A percentile compares a stretch with the other conserved stretches of the same genome.
These are phyloP conservation scores for Metschnikowia drakensbergensis DNA, from an alignment of 805 yeast species.

Conservation along the genomic window DNA sequence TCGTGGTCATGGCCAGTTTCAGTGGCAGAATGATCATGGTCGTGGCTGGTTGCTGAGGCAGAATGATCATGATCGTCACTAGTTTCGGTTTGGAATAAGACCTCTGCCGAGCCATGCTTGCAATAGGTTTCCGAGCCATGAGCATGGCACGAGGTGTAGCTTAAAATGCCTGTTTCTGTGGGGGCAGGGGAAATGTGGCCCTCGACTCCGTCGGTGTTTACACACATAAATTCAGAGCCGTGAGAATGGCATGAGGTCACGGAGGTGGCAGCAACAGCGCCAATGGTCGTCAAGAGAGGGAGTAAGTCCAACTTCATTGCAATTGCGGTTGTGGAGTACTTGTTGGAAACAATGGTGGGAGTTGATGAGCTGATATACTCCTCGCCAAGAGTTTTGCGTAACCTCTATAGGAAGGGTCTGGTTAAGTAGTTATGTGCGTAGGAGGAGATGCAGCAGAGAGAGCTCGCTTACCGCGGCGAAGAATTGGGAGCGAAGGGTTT, in stretches of 20 bases:
- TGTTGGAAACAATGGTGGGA: too few relatives aligned
- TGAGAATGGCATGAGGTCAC: constrained; percentile 7
- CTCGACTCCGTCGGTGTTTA: constrained; percentile 6
- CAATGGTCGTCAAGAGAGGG: neutral
- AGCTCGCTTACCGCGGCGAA: too few relatives aligned
- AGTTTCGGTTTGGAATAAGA: neutral
- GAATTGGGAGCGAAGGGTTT: too few relatives aligned
- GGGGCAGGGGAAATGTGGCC: constrained; percentile 5
- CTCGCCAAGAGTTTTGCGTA: neutral
- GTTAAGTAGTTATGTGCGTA: too few relatives aligned
- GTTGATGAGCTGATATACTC: neutral
- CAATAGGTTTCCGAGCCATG: constrained; percentile 4
- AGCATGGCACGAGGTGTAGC: constrained; percentile 6
- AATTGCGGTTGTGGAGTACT: too few relatives aligned
- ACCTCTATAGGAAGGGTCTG: neutral
- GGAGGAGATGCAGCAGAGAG: too few relatives aligned
- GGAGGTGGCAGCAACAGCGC: constrained; percentile 1
- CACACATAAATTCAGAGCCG: constrained; percentile 1
- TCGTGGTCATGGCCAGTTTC: too few relatives aligned
- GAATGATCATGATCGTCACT: neutral
- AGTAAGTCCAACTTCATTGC: neutral
- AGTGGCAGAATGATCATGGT: too few relatives aligned
- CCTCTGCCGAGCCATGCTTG: constrained; percentile 3
- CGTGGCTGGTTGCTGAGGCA: neutral
- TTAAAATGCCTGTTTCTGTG: neutral